Percentiles rank a stretch among this genome's conserved stretches.
phyloP scores from a whole-genome alignment of 2,329 filamentous ascomycete species.

The Echinosphaeria canescens region DNA sequence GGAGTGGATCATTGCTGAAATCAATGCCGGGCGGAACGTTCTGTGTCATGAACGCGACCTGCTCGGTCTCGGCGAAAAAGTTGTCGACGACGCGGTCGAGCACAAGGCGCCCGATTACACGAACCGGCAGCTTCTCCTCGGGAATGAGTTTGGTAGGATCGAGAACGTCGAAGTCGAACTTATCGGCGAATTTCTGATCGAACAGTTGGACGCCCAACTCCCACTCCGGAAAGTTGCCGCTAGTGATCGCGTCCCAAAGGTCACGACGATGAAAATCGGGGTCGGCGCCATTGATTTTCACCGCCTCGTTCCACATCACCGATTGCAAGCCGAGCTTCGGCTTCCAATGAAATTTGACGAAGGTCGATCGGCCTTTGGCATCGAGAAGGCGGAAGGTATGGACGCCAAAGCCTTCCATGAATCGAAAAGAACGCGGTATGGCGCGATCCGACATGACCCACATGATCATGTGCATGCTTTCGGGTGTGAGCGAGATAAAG shows the following conservation, averaged over 20 bases:
- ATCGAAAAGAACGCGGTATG: slow-evolving; percentile 55
- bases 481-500: slow-evolving; percentile 43
- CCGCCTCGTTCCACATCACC: slow-evolving; percentile 58
- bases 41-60: slow-evolving; percentile 42
- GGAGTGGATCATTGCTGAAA: slow-evolving; percentile 37
- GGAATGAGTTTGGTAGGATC: slow-evolving; percentile 53
- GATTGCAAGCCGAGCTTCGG: slow-evolving; percentile 57
- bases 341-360: slow-evolving; percentile 62
- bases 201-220: slow-evolving; percentile 50
- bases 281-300: slow-evolving; percentile 54
- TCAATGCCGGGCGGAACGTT: slow-evolving; percentile 42
- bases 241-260: slow-evolving; percentile 51
- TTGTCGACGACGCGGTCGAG: slow-evolving; percentile 43
- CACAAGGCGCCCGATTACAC: slow-evolving; percentile 36
- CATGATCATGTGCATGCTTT: slow-evolving; percentile 61
- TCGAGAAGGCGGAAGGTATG: slow-evolving; percentile 58
- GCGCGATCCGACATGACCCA: slow-evolving; percentile 59
- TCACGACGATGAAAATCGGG: slow-evolving; percentile 72
- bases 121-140: slow-evolving; percentile 35
- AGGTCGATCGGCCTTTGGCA: slow-evolving; percentile 42
- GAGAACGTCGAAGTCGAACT: slow-evolving; percentile 40
- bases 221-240: slow-evolving; percentile 52
- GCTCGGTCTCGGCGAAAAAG: slow-evolving; percentile 50
- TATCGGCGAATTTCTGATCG: slow-evolving; percentile 36
- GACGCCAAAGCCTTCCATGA: slow-evolving; percentile 77